Percentiles rank a stretch among this genome's conserved stretches.
Conservation (phyloP, 371 early-diverging fungal genomes). For the Mucor saturninus region DNA sequence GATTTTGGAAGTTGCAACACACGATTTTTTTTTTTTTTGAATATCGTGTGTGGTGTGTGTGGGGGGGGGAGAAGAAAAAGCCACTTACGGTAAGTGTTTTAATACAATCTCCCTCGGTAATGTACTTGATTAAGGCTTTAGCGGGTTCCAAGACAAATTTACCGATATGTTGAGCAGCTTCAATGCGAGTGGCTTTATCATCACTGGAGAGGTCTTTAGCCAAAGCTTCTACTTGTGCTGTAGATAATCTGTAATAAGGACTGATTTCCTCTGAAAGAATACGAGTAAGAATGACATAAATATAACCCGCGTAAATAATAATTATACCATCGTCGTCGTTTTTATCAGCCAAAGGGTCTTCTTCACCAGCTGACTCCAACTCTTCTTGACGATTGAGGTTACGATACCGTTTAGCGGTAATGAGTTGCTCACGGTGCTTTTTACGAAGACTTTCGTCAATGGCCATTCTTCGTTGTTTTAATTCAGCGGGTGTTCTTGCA, state of each 20-base stretch:
- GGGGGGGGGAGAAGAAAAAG: neutral
- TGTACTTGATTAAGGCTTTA: constrained; percentile 50
- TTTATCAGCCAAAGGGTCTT: constrained; percentile 24
- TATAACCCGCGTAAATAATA: neutral
- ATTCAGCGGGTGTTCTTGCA: constrained; percentile 42
- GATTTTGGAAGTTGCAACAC: neutral
- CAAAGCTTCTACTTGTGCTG: constrained; percentile 32
- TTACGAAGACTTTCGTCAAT: constrained; percentile 51
- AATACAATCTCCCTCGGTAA: constrained; percentile 54
- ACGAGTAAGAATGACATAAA: neutral
- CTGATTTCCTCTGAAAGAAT: constrained; percentile 26
- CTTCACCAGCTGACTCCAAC: constrained; percentile 31
- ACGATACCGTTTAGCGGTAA: constrained; percentile 59
- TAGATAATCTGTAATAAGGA: constrained; percentile 29
- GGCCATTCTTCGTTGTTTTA: constrained; percentile 41
- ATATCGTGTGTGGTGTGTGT: neutral
- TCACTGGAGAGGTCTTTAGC: constrained; percentile 38
- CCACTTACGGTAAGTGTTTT: constrained; percentile 46
- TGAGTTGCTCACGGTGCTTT: constrained; percentile 59
- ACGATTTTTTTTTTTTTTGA: neutral
- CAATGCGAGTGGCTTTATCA: constrained; percentile 36
- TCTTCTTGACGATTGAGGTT: constrained; percentile 41
- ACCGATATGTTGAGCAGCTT: constrained; percentile 48
- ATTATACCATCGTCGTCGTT: constrained; percentile 22
- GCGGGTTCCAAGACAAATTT: constrained; percentile 56